Conservation (phyloP, 2,329 filamentous ascomycete species). For the Aspergillus phoenicis region DNA sequence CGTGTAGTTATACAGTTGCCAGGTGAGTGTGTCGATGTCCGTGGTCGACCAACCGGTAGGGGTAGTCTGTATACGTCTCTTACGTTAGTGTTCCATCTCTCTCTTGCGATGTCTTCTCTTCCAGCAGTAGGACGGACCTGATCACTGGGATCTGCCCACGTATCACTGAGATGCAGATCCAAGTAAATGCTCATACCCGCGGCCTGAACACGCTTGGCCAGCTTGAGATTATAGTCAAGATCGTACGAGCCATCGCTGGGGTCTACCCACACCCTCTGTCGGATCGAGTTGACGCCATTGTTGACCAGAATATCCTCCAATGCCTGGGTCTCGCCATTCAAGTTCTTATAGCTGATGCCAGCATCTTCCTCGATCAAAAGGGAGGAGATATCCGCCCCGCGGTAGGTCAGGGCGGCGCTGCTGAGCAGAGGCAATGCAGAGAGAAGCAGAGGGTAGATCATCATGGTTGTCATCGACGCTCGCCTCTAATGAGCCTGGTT, state of each 20-base stretch:
- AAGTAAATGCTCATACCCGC: conserved; percentile 64
- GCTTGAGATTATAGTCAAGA: conserved; percentile 68
- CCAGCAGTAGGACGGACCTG: conserved; percentile 48
- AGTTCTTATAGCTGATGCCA: conserved; percentile 63
- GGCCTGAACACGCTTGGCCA: conserved; percentile 66
- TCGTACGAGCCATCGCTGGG: conserved; percentile 66
- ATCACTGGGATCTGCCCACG: conserved; percentile 69
- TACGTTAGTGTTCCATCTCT: background rate
- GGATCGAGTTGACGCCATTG: conserved; percentile 68
- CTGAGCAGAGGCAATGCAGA: conserved; percentile 19
- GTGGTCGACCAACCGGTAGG: conserved; percentile 65
- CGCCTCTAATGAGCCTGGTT: background rate
- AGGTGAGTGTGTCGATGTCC: conserved; percentile 60
- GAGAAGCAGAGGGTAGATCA: conserved; percentile 20
- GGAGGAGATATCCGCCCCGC: conserved; percentile 72
- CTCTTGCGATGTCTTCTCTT: background rate
- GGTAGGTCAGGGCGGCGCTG: conserved; percentile 59
- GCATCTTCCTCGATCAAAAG: conserved; percentile 63
- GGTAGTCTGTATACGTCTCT: conserved; percentile 41
- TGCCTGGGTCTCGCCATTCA: conserved; percentile 54
- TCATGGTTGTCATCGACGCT: conserved; percentile 9
- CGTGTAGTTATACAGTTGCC: conserved; percentile 71
- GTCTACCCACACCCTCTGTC: conserved; percentile 73
- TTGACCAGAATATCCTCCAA: conserved; percentile 65
- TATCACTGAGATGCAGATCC: conserved; percentile 69